Evolutionary conservation across 352 stramenopile species (phyloP).

Genomic region (Hyaloperonospora arabidopsidis): DNA sequence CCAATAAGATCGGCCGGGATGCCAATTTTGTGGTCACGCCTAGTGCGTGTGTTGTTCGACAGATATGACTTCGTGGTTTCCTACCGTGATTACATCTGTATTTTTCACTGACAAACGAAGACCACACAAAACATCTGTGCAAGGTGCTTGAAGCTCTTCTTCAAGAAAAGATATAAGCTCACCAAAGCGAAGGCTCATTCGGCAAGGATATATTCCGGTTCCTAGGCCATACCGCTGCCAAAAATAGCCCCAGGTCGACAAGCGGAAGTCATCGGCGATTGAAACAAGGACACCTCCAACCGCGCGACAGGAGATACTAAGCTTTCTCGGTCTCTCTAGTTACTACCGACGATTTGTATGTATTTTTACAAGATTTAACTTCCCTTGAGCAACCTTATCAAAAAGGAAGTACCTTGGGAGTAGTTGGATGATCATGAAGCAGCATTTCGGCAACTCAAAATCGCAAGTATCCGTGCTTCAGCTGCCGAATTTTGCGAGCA

Average conservation of each 20-base stretch:
- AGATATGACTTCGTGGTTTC: background rate
- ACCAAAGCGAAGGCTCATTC: background rate
- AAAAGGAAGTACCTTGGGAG: constrained; percentile 16
- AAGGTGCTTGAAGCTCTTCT: background rate
- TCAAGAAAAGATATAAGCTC: background rate
- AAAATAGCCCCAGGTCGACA: constrained; percentile 19
- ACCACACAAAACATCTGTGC: background rate
- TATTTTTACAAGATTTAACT: constrained; percentile 11
- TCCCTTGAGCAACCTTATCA: constrained; percentile 17
- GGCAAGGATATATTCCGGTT: background rate
- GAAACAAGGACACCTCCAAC: constrained; percentile 17
- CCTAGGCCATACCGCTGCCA: constrained; percentile 1
- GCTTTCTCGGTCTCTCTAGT: constrained; percentile 19
- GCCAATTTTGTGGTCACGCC: background rate
- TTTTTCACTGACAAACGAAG: background rate
- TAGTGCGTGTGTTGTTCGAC: background rate
- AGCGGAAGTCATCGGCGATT: constrained; percentile 20
- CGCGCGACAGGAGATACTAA: background rate
- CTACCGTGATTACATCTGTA: background rate
- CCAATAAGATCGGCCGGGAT: background rate
- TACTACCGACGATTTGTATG: constrained; percentile 30
- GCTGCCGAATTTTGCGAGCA: constrained; percentile 14
- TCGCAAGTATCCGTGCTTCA: constrained; percentile 4
- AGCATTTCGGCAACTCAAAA: constrained; percentile 19
- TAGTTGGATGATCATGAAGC: constrained; percentile 9